These are phyloP conservation scores for Linnemannia schmuckeri DNA, from an alignment of 192 early-diverging fungal species.

Conservation along the genomic window DNA sequence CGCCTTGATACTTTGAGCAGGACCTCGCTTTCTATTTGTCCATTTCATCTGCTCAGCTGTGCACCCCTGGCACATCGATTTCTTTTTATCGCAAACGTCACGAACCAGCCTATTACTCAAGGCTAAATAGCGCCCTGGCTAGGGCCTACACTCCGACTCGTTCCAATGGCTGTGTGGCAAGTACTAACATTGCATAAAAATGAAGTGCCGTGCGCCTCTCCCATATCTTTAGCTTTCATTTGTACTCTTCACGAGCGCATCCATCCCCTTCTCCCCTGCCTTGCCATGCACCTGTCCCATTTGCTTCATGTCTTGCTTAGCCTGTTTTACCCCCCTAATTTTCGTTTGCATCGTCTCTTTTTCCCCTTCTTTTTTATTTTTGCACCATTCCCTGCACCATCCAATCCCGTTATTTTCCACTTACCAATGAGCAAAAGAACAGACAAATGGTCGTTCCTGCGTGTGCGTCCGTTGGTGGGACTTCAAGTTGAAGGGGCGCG, in stretches of 20 bases:
- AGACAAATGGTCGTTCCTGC: constrained; percentile 78
- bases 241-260: neutral
- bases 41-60: neutral
- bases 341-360: neutral
- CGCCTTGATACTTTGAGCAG: neutral
- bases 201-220: neutral
- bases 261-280: neutral
- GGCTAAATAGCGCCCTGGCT: neutral
- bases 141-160: neutral
- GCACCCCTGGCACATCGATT: neutral
- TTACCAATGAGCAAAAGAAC: constrained; percentile 69
- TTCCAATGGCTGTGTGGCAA: neutral
- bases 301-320: neutral
- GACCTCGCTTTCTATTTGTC: neutral
- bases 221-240: neutral
- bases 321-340: neutral
- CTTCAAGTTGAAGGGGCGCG: constrained; percentile 89
- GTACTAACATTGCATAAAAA: neutral
- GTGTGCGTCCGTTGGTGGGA: constrained; percentile 87
- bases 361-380: neutral
- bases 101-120: neutral
- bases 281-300: neutral
- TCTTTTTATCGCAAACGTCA: neutral
- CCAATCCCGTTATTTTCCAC: neutral
- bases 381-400: neutral